A percentile compares a stretch with the other conserved stretches of the same genome.
phyloP scores from a whole-genome alignment of 177 flowering plant genomes.

The Vitis hybrid region DNA sequence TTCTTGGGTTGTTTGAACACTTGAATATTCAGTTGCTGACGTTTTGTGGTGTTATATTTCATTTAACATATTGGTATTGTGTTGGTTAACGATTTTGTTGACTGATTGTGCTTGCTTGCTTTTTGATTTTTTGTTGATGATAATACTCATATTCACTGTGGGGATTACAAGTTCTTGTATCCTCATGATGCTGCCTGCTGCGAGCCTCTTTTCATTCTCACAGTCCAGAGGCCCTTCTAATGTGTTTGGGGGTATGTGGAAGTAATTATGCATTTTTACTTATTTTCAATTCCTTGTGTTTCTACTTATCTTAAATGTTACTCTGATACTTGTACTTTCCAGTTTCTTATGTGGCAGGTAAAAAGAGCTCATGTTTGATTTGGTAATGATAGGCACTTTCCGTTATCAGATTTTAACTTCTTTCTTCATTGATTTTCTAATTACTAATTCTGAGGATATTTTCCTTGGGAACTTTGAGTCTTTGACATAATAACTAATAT shows the following conservation, averaged over 20 bases:
- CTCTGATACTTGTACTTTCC: constrained; percentile 22
- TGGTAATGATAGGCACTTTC: background rate
- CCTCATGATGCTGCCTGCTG: constrained; percentile 21
- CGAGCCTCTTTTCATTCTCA: constrained; percentile 16
- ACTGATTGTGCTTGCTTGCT: constrained; percentile 3
- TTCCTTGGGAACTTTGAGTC: too few species aligned
- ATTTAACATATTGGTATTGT: constrained; percentile 6
- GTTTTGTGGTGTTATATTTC: constrained; percentile 18
- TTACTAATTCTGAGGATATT: too few species aligned
- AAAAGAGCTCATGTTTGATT: background rate
- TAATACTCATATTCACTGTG: constrained; percentile 11
- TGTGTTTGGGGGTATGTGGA: constrained; percentile 20
- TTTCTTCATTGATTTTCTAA: too few species aligned
- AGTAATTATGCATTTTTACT: background rate
- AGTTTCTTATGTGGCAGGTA: constrained; percentile 40
- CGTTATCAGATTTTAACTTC: too few species aligned
- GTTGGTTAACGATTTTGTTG: constrained; percentile 12
- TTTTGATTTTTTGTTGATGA: constrained; percentile 7
- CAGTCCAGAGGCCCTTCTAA: constrained; percentile 16
- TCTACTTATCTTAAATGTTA: constrained; percentile 5
- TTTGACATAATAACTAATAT: too few species aligned
- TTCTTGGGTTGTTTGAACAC: constrained; percentile 8
- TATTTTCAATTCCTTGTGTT: background rate
- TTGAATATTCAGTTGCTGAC: constrained; percentile 21
- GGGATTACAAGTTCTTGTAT: constrained; percentile 11